Conservation (phyloP, 1,284 basidiomycete genomes). For the Caloboletus firmus region DNA sequence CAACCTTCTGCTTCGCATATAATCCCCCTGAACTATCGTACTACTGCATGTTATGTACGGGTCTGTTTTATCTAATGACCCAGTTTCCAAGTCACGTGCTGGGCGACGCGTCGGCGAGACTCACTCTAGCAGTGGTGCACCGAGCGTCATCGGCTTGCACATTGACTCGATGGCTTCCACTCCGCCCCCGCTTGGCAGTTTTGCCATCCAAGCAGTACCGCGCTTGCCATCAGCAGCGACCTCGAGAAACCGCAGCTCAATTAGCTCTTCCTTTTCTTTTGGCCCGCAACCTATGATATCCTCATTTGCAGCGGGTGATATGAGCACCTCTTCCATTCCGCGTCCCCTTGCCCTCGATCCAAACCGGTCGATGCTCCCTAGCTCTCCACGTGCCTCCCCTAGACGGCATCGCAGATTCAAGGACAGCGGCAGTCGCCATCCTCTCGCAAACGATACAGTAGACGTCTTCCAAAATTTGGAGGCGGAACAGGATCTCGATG, state of each 20-base stretch:
- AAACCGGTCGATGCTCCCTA: slow-evolving; percentile 68
- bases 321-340: slow-evolving; percentile 53
- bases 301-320: slow-evolving; percentile 61
- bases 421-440: slow-evolving; percentile 55
- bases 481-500: slow-evolving; percentile 55
- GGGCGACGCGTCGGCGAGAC: slow-evolving; percentile 6
- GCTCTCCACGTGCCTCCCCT: slow-evolving; percentile 67
- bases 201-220: slow-evolving; percentile 28
- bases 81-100: slow-evolving; percentile 19
- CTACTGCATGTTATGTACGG: neutral
- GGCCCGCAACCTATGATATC: slow-evolving; percentile 72
- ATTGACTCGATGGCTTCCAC: slow-evolving; percentile 33
- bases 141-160: neutral
- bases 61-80: neutral
- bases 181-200: slow-evolving; percentile 31
- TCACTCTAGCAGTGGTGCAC: no score
- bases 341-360: slow-evolving; percentile 66
- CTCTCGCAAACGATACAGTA: slow-evolving; percentile 73
- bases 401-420: slow-evolving; percentile 50
- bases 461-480: slow-evolving; percentile 71
- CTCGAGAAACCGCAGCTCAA: slow-evolving; percentile 52
- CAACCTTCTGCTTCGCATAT: neutral
- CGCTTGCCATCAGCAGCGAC: slow-evolving; percentile 31
- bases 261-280: slow-evolving; percentile 81
- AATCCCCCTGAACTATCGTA: neutral